Conservation (phyloP, 495 filamentous ascomycete species). For the Articulospora tetracladia region DNA sequence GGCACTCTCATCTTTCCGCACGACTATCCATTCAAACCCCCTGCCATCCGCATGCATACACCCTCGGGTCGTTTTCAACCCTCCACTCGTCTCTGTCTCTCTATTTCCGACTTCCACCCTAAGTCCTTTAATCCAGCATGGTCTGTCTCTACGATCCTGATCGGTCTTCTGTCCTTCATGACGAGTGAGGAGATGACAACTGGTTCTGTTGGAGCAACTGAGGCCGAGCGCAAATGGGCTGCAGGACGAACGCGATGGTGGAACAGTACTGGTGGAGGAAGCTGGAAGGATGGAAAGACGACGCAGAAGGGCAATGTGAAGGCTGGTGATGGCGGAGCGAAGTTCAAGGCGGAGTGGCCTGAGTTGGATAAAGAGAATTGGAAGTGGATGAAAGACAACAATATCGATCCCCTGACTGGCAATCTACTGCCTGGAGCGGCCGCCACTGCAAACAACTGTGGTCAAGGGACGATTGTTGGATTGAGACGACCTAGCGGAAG, state of each 20-base stretch:
- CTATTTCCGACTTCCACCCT: conserved; percentile 95
- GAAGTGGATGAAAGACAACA: conserved; percentile 83
- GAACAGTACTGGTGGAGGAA: conserved; percentile 96
- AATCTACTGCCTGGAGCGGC: conserved; percentile 28
- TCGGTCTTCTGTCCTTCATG: conserved; percentile 94
- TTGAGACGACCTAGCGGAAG: conserved; percentile 60
- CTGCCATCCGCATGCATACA: conserved; percentile 98
- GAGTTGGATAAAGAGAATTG: conserved; percentile 89
- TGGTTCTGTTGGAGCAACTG: conserved; percentile 76
- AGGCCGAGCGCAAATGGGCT: conserved; percentile 72
- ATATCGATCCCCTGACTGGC: conserved; percentile 63
- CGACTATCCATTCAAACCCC: conserved; percentile 95
- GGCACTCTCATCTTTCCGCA: conserved; percentile 92
- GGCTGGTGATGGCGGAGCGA: conserved; percentile 86
- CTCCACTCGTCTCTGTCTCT: conserved; percentile 85
- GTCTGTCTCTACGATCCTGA: conserved; percentile 95
- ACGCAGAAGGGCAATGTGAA: conserved; percentile 48
- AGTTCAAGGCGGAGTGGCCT: conserved; percentile 86
- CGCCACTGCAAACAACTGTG: conserved; percentile 45
- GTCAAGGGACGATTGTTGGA: conserved; percentile 9
- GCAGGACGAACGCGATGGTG: conserved; percentile 86
- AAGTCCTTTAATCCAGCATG: conserved; percentile 99
- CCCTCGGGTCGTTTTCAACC: conserved; percentile 94
- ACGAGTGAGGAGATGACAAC: conserved; percentile 99
- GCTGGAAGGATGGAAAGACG: conserved; percentile 37